Evolutionary conservation across 345 rosid genomes (phyloP).

Genomic region (Tarenaya hassleriana): DNA sequence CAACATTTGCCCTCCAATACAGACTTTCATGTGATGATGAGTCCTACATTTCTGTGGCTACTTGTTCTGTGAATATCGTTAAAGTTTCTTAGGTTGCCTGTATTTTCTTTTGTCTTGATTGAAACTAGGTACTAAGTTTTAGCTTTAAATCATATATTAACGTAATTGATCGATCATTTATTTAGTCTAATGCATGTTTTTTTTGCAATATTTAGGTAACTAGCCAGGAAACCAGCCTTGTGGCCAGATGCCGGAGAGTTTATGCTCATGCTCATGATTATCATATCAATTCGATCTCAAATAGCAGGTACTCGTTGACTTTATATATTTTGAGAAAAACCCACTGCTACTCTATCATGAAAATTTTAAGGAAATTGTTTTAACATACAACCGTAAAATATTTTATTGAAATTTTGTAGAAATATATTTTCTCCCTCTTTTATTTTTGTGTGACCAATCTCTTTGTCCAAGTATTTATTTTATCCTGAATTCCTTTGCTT

Average conservation of each 20-base stretch:
- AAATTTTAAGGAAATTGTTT: too few species aligned
- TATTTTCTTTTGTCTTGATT: slow-evolving; percentile 5
- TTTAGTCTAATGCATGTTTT: slow-evolving; percentile 13
- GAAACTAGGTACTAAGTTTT: too few species aligned
- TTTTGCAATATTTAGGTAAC: slow-evolving; percentile 26
- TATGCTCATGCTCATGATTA: slow-evolving; percentile 98
- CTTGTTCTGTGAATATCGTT: slow-evolving; percentile 10
- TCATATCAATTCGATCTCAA: slow-evolving; percentile 86
- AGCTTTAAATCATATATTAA: slow-evolving; percentile 1
- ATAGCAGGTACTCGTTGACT: slow-evolving; percentile 54
- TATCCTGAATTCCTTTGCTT: slow-evolving; percentile 14
- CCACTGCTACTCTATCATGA: slow-evolving; percentile 5
- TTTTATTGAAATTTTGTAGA: too few species aligned
- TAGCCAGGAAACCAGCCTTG: slow-evolving; percentile 68
- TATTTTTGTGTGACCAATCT: slow-evolving; percentile 10
- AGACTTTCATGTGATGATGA: slow-evolving; percentile 3
- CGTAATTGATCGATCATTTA: background rate
- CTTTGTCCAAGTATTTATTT: slow-evolving; percentile 4
- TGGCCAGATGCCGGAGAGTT: slow-evolving; percentile 95
- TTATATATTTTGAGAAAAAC: too few species aligned
- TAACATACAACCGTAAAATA: too few species aligned
- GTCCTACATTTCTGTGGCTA: background rate
- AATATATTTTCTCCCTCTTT: too few species aligned
- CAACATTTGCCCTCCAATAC: background rate
- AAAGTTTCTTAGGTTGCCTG: background rate